Evolutionary conservation across 2,329 filamentous ascomycete genomes (phyloP).

Genomic region (Sphaceloma murrayae): DNA sequence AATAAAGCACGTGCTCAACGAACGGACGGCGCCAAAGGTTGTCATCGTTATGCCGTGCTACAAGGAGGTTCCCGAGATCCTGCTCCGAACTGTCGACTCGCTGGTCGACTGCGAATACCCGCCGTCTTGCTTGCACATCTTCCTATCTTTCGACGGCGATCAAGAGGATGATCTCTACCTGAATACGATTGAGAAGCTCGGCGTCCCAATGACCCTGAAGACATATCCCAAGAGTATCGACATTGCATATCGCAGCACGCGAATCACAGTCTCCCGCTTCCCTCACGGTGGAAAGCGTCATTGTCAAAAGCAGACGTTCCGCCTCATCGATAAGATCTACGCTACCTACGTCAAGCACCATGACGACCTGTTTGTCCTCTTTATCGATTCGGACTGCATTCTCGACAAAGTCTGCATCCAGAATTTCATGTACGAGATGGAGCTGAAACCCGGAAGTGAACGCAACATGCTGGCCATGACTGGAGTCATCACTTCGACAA

Average conservation of each 20-base stretch:
- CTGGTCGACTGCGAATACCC: constrained; percentile 93
- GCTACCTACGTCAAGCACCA: constrained; percentile 74
- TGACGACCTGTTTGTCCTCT: constrained; percentile 89
- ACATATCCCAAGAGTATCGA: constrained; percentile 85
- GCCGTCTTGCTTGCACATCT: constrained; percentile 82
- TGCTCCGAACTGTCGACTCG: constrained; percentile 80
- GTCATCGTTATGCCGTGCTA: constrained; percentile 97
- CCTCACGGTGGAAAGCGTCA: constrained; percentile 87
- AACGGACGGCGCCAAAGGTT: constrained; percentile 79
- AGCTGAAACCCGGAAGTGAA: constrained; percentile 84
- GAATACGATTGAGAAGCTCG: constrained; percentile 73
- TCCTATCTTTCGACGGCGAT: constrained; percentile 89
- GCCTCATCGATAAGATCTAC: constrained; percentile 88
- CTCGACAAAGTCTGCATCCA: constrained; percentile 84
- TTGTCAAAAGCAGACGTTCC: constrained; percentile 88
- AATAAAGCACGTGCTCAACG: constrained; percentile 76
- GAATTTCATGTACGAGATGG: constrained; percentile 98
- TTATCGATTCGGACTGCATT: constrained; percentile 96
- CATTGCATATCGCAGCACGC: constrained; percentile 68
- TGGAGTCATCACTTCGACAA: constrained; percentile 91
- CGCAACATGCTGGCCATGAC: constrained; percentile 96
- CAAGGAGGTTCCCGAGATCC: constrained; percentile 74
- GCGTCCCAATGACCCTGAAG: constrained; percentile 66
- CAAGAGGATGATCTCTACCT: constrained; percentile 82
- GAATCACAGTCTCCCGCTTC: constrained; percentile 86